Evolutionary conservation across 2,329 filamentous ascomycete species (phyloP).

Genomic region (Calonectria crousiana): DNA sequence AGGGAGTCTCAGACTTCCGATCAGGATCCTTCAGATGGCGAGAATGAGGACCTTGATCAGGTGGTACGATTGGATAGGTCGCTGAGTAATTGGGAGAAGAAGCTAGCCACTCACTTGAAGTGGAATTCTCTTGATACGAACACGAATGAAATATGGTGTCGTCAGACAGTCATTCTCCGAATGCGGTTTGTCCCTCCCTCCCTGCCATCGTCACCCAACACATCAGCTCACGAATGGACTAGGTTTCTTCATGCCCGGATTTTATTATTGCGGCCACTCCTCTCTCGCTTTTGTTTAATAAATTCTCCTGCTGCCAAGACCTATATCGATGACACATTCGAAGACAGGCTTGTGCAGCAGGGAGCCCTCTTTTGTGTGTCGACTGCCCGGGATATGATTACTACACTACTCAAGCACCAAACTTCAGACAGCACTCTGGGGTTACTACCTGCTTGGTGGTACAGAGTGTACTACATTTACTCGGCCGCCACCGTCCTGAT

Average conservation of each 20-base stretch:
- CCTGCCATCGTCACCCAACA: neutral
- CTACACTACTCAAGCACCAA: slow-evolving; percentile 46
- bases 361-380: slow-evolving; percentile 51
- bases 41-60: slow-evolving; percentile 45
- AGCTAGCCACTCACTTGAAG: slow-evolving; percentile 42
- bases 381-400: slow-evolving; percentile 49
- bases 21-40: slow-evolving; percentile 8
- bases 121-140: slow-evolving; percentile 30
- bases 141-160: slow-evolving; percentile 42
- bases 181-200: slow-evolving; percentile 43
- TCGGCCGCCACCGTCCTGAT: slow-evolving; percentile 52
- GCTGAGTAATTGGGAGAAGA: slow-evolving; percentile 48
- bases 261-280: slow-evolving; percentile 48
- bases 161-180: slow-evolving; percentile 50
- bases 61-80: slow-evolving; percentile 49
- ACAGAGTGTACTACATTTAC: slow-evolving; percentile 53
- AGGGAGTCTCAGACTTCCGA: slow-evolving; percentile 18
- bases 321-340: slow-evolving; percentile 35
- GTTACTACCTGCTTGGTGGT: slow-evolving; percentile 55
- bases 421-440: slow-evolving; percentile 47
- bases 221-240: neutral
- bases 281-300: slow-evolving; percentile 49
- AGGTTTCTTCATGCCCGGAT: slow-evolving; percentile 52
- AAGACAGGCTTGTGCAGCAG: slow-evolving; percentile 47
- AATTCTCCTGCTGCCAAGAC: slow-evolving; percentile 24